phyloP scores from a whole-genome alignment of 169 alveolate species.

The Plasmodium chabaudi region DNA sequence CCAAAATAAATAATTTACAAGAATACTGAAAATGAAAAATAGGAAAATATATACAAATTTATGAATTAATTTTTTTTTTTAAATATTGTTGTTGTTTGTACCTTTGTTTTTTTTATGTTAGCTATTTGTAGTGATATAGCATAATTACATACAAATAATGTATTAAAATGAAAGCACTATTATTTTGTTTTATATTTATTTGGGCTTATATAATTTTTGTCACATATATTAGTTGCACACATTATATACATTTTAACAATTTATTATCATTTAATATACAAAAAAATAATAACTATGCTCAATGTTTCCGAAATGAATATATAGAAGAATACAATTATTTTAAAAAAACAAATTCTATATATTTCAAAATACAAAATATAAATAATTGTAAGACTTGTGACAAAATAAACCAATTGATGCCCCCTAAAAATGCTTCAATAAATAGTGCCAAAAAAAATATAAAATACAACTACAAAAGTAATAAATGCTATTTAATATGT shows the following conservation, averaged over 20 bases:
- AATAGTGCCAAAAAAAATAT: too few species aligned
- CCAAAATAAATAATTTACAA: too few species aligned
- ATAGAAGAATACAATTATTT: conserved; percentile 14
- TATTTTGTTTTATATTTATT: neutral
- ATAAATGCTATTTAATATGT: too few species aligned
- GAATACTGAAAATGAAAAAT: neutral
- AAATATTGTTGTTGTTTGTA: too few species aligned
- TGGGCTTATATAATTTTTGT: neutral
- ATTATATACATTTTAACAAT: conserved; percentile 3
- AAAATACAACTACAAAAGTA: too few species aligned
- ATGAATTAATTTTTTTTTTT: too few species aligned
- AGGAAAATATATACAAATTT: neutral
- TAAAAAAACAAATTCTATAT: neutral
- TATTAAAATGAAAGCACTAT: neutral
- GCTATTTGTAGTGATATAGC: neutral
- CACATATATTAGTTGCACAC: neutral
- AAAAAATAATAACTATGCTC: conserved; percentile 4
- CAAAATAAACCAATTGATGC: too few species aligned
- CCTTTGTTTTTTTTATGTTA: too few species aligned
- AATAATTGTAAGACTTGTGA: neutral
- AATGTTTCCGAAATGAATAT: neutral
- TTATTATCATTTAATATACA: conserved; percentile 18
- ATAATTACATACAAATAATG: neutral
- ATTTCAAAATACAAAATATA: neutral
- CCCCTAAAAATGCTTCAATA: too few species aligned